These are phyloP conservation scores for Rhinocladiella mackenziei DNA, from an alignment of 2,329 filamentous ascomycete species.

Conservation along the genomic window DNA sequence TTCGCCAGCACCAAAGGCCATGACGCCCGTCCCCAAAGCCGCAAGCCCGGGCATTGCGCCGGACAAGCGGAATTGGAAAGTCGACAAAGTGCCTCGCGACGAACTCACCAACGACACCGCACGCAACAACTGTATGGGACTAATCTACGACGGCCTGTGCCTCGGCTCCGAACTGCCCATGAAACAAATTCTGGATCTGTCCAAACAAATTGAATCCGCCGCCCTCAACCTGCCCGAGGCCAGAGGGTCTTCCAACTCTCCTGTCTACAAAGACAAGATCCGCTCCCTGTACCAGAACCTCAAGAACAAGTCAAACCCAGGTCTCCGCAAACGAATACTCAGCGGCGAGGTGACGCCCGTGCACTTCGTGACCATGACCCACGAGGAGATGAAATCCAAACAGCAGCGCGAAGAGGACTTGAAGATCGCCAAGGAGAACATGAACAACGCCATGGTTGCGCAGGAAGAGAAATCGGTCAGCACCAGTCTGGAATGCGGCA, in stretches of 20 bases:
- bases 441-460: constrained; percentile 94
- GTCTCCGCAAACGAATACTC: constrained; percentile 72
- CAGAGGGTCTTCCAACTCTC: constrained; percentile 65
- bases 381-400: constrained; percentile 85
- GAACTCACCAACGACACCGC: constrained; percentile 65
- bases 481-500: constrained; percentile 80
- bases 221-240: constrained; percentile 54
- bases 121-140: constrained; percentile 80
- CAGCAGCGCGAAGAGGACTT: constrained; percentile 73
- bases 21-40: constrained; percentile 40
- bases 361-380: constrained; percentile 78
- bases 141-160: constrained; percentile 91
- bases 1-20: constrained; percentile 47
- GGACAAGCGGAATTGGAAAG: constrained; percentile 75
- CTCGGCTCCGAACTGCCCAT: constrained; percentile 59
- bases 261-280: constrained; percentile 81
- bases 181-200: constrained; percentile 62
- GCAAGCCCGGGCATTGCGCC: constrained; percentile 47
- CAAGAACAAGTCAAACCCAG: constrained; percentile 82
- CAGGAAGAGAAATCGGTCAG: constrained; percentile 88
- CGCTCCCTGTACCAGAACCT: constrained; percentile 91
- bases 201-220: constrained; percentile 71
- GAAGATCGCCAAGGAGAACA: constrained; percentile 81
- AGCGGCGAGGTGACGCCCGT: constrained; percentile 66
- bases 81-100: constrained; percentile 65